A percentile compares a stretch with the other conserved stretches of the same genome.
These are phyloP conservation scores for Penicillium olsonii DNA, from an alignment of 2,329 filamentous ascomycete genomes.

Conservation along the genomic window DNA sequence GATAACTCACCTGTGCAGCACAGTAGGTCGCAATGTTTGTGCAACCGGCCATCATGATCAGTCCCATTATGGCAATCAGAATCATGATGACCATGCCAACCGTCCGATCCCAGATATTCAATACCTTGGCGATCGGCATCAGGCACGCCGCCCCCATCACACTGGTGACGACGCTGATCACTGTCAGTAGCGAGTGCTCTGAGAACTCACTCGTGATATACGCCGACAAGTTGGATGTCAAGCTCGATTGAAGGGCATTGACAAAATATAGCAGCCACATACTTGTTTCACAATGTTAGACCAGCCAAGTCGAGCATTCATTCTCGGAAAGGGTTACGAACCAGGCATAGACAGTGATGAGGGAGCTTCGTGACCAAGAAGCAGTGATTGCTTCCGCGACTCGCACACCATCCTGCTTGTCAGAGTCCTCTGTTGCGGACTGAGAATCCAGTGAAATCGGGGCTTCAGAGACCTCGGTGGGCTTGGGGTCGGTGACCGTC, in stretches of 20 bases:
- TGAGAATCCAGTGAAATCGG: not conserved
- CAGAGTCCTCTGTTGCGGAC: not conserved
- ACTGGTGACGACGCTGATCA: constrained; percentile 57
- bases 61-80: constrained; percentile 47
- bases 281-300: constrained; percentile 36
- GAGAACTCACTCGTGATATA: constrained; percentile 56
- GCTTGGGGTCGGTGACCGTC: not conserved
- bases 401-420: constrained; percentile 28
- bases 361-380: constrained; percentile 42
- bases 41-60: constrained; percentile 64
- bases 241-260: constrained; percentile 42
- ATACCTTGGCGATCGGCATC: constrained; percentile 62
- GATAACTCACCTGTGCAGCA: constrained; percentile 52
- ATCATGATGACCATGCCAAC: constrained; percentile 57
- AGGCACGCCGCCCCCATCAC: constrained; percentile 60
- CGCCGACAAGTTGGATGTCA: constrained; percentile 45
- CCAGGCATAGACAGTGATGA: constrained; percentile 52
- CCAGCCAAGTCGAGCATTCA: constrained; percentile 52
- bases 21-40: constrained; percentile 62
- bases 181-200: constrained; percentile 56
- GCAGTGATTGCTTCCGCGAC: constrained; percentile 23
- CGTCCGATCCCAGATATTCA: constrained; percentile 64
- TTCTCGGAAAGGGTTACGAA: constrained; percentile 22
- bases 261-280: constrained; percentile 48
- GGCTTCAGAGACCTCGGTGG: not conserved